Base-by-base conservation (phyloP, 306 rosid species). In the Dryas alaskensis region DNA sequence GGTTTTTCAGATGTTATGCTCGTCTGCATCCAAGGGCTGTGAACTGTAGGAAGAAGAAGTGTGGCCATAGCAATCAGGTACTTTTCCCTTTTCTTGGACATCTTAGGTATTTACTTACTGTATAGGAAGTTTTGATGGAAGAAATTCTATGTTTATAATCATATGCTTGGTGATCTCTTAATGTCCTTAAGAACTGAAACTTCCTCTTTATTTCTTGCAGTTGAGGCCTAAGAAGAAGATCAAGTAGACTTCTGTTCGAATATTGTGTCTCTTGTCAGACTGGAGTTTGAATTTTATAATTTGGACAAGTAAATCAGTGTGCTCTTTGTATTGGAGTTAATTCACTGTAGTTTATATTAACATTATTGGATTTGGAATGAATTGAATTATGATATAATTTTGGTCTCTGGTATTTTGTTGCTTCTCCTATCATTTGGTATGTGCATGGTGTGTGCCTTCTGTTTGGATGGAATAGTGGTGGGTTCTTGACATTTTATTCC, bases 171-270 rank as follows among this genome's bases (percentile, higher is more conserved):
- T 1, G 11, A 22, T 70, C 7, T 1, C 22, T 6, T 6, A 4
- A 12, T 16, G 37, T 72, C 7, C 8, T 0, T 2, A 1, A 11
- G 5, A 6, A 6, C 61, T 74, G 16, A 70, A 45, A 52, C 17
- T 11, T 0, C 14, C 2, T 57, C 42, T 48, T 50, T 53, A 7
- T 12, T 19, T 62, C 48, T 63, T 83, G 87, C 89, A 88, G 89
- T 73, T 88, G 96, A 88, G 93, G 92, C 96, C 93, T 2, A 90
- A 88, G 92, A 90, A 90, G 89, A 90, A 88, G 88, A 83, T 90
- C 65, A 90, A 90, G 92, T 90, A 86, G 49, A 84, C 46, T n/a
- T 4, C 60, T 4, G 11, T 65, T 6, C 9, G 0, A 6, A 27
- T 44, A 31, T n/a, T 65, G 17, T 16, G 54, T 17, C 67, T 4